Percentiles rank a stretch among this genome's conserved stretches.
Conservation (phyloP, 305 asterid genomes). For the Solanum hybrid region DNA sequence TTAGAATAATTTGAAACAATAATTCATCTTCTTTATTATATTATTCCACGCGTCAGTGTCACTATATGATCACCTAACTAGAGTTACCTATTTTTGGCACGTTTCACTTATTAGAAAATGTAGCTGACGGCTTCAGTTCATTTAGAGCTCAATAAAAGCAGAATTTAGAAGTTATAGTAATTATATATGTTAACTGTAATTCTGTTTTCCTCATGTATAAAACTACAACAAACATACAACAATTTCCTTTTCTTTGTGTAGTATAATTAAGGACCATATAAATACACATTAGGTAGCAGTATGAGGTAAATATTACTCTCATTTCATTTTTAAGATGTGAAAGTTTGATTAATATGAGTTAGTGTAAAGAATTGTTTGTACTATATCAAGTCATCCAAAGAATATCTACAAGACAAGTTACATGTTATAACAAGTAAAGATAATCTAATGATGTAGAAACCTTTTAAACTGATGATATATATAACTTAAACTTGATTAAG, state of each 20-base stretch:
- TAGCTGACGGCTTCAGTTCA: not conserved
- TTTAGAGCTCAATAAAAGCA: not conserved
- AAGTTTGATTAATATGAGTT: not conserved
- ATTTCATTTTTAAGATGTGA: not conserved
- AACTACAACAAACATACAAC: not conserved
- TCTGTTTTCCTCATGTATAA: not conserved
- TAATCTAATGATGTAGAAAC: not conserved
- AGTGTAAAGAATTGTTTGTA: not conserved
- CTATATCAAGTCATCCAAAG: not conserved
- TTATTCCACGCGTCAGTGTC: not conserved
- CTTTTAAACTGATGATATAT: not conserved
- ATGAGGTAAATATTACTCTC: not conserved
- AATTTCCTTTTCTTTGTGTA: not conserved
- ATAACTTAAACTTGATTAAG: not conserved
- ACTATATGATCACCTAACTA: too few relatives aligned
- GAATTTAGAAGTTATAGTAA: not conserved
- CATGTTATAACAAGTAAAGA: not conserved
- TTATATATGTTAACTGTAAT: not conserved
- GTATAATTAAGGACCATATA: not conserved
- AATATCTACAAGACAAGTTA: not conserved
- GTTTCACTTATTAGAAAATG: too few relatives aligned
- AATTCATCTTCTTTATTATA: too few relatives aligned
- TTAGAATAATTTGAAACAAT: not conserved
- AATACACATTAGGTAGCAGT: not conserved
- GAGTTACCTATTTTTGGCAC: not conserved